These are phyloP conservation scores for Artomyces pyxidatus DNA, from an alignment of 768 basidiomycete genomes.

Conservation along the genomic window DNA sequence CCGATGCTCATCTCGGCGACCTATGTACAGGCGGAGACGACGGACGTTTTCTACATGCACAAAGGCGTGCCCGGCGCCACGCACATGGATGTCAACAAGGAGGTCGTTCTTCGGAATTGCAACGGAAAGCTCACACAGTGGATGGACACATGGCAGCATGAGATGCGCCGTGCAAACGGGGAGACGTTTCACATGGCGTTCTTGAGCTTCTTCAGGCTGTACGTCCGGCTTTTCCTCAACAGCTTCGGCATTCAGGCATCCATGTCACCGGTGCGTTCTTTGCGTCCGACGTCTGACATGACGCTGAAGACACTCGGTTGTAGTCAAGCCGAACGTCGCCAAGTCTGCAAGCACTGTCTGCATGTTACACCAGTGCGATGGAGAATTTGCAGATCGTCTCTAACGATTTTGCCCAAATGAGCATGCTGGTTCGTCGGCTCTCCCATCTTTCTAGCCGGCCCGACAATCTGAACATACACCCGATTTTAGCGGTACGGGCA, in stretches of 20 bases:
- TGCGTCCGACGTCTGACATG: slow-evolving; percentile 2
- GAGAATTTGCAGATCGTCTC: slow-evolving; percentile 65
- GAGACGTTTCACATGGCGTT: slow-evolving; percentile 71
- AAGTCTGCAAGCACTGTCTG: slow-evolving; percentile 58
- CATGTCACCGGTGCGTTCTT: slow-evolving; percentile 41
- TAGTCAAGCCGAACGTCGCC: slow-evolving; percentile 52
- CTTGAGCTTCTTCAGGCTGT: slow-evolving; percentile 66
- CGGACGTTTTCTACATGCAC: slow-evolving; percentile 59
- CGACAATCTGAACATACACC: slow-evolving; percentile 12
- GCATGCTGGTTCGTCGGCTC: slow-evolving; percentile 52
- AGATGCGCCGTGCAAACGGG: slow-evolving; percentile 68
- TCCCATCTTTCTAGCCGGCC: too few species aligned
- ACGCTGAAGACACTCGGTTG: slow-evolving; percentile 1
- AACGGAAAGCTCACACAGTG: slow-evolving; percentile 68
- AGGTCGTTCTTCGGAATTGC: slow-evolving; percentile 61
- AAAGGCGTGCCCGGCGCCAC: slow-evolving; percentile 35
- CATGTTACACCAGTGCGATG: slow-evolving; percentile 69
- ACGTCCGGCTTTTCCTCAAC: slow-evolving; percentile 77
- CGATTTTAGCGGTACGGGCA: slow-evolving; percentile 64
- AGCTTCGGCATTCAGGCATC: slow-evolving; percentile 71
- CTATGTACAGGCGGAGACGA: slow-evolving; percentile 56
- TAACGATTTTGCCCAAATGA: slow-evolving; percentile 63
- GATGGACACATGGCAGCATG: slow-evolving; percentile 62
- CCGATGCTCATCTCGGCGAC: slow-evolving; percentile 2
- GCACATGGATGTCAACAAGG: slow-evolving; percentile 63